Evolutionary conservation across 148 eudicot species (phyloP), one percentile per base, ranked within the genome.

Genomic region (Salicornia ramosissima): DNA sequence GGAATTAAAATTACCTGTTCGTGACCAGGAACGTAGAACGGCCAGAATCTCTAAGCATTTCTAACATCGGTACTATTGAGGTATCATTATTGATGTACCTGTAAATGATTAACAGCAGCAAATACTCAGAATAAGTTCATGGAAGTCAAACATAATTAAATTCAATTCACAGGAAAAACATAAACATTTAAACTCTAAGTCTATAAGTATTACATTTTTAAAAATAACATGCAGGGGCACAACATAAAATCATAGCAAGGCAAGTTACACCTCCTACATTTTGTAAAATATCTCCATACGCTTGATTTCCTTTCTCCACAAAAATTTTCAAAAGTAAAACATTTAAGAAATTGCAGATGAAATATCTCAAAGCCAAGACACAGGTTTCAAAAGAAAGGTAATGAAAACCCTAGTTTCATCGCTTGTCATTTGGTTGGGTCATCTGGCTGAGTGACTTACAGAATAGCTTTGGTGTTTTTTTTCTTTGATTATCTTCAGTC

Each of bases 11-110:
- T 57, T 85, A 90, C 98, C 98, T 94, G 74, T 94, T 93, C 70
- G 98, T 94, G 79, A 94, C 98, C 86, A 94, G 83, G 82, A 94
- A 94, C 26, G 88, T 87, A 53, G 95, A 80, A 69, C 98, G 96
- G 21, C 95, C 92, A 75, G 96, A 90, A 58, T 88, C 87, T 83
- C 87, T 80, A 54, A 90, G 89, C 98, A 93, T 90, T 80, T 88
- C 86, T 26, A 93, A 80, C 98, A 93, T 93, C 7, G 98, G 95
- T 47, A 87, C 92, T 43, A 90, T 90, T 59, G 83, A 68, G 53
- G 76, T 74, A 71, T 94, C 97, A 74, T 94, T 96, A 71, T 81
- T 90, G 34, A 94, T 94, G 72, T 94, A 94, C 85, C 98, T 94
- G 81, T 15, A 75, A 64, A 28, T 13, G 52, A 39, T 31, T 22